A percentile compares a stretch with the other conserved stretches of the same genome.
phyloP scores from a whole-genome alignment of 352 stramenopile species.

The Phytophthora sansomeana region DNA sequence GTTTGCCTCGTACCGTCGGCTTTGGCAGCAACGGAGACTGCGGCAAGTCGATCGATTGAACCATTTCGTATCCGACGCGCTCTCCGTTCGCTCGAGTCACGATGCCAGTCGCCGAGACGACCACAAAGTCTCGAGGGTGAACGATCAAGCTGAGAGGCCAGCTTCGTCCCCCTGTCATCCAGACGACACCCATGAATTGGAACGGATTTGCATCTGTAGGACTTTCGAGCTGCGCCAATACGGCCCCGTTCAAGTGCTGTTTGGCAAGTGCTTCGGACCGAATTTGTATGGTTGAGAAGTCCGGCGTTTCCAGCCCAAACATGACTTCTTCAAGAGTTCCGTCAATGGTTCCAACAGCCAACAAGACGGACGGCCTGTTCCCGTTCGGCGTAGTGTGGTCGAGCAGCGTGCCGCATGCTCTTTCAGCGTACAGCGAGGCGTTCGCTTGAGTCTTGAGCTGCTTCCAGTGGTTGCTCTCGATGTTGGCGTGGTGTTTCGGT shows the following conservation, averaged over 20 bases:
- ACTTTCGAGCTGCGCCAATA: slow-evolving; percentile 36
- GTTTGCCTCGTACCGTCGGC: slow-evolving; percentile 1
- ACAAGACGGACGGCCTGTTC: slow-evolving; percentile 17
- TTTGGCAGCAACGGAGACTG: slow-evolving; percentile 25
- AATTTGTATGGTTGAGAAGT: slow-evolving; percentile 18
- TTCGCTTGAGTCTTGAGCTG: slow-evolving; percentile 21
- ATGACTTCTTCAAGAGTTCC: slow-evolving; percentile 21
- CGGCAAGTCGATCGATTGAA: slow-evolving; percentile 50
- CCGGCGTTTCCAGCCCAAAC: slow-evolving; percentile 16
- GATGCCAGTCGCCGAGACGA: slow-evolving; percentile 32
- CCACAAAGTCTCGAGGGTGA: slow-evolving; percentile 34
- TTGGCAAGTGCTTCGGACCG: slow-evolving; percentile 15
- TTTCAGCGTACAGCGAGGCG: slow-evolving; percentile 25
- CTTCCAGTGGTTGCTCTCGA: slow-evolving; percentile 21
- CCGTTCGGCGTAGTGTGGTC: slow-evolving; percentile 9
- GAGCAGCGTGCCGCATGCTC: background rate
- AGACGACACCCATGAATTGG: slow-evolving; percentile 37
- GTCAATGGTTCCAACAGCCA: slow-evolving; percentile 17
- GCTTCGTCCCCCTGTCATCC: slow-evolving; percentile 16
- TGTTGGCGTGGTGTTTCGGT: slow-evolving; percentile 6
- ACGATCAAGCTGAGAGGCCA: slow-evolving; percentile 23
- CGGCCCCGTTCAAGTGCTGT: background rate
- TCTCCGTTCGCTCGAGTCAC: slow-evolving; percentile 32
- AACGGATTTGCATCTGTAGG: slow-evolving; percentile 36
- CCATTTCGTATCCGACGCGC: slow-evolving; percentile 43